These are phyloP conservation scores for Phalaenopsis equestris DNA, from an alignment of 106 monocot genomes.

Conservation along the genomic window DNA sequence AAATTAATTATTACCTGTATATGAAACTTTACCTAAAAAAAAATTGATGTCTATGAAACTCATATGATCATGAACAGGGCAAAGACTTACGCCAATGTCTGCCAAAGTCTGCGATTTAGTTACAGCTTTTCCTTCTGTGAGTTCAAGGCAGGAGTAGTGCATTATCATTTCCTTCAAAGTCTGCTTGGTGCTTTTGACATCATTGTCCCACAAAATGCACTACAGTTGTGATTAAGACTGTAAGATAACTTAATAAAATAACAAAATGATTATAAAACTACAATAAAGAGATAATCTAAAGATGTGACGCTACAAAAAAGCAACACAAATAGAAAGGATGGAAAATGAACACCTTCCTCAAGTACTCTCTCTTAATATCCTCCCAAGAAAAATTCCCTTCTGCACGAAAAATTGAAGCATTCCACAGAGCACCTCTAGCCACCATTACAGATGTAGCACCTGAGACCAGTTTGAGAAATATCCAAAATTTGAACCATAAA, in stretches of 20 bases:
- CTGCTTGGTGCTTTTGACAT: conserved; percentile 90
- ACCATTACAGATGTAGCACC: conserved; percentile 93
- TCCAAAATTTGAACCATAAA: background rate
- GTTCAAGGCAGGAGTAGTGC: conserved; percentile 85
- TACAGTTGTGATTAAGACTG: conserved; percentile 10
- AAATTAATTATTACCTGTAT: too few relatives aligned
- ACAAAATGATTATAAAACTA: background rate
- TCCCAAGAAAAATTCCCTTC: conserved; percentile 69
- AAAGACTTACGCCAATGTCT: conserved; percentile 73
- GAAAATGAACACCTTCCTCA: conserved; percentile 61
- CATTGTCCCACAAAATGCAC: conserved; percentile 98
- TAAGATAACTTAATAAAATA: background rate
- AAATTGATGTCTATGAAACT: background rate
- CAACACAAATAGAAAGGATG: background rate
- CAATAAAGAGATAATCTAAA: background rate
- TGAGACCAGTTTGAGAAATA: conserved; percentile 12
- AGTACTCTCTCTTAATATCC: conserved; percentile 82
- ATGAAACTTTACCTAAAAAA: background rate
- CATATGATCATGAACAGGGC: background rate
- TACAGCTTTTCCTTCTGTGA: conserved; percentile 81
- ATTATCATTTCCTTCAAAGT: conserved; percentile 97
- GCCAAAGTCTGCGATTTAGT: conserved; percentile 55
- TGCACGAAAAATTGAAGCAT: conserved; percentile 80
- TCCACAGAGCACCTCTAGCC: conserved; percentile 96
- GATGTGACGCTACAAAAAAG: background rate